These are phyloP conservation scores for Hymenoscyphus fraxineus DNA, from an alignment of 2,329 filamentous ascomycete species.

Conservation along the genomic window DNA sequence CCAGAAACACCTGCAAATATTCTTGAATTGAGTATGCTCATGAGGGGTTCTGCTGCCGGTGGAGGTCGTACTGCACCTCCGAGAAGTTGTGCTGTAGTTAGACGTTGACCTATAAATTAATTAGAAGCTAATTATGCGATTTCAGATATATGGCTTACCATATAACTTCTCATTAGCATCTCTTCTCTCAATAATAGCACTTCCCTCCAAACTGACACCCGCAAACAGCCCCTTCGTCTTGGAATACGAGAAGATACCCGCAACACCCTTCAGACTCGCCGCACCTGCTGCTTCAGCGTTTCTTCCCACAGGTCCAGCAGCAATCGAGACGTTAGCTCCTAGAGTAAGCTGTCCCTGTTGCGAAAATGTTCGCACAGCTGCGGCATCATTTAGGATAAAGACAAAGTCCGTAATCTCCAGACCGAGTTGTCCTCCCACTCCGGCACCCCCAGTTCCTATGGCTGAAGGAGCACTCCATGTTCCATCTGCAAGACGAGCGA, in stretches of 20 bases:
- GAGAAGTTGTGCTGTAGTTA: constrained; percentile 79
- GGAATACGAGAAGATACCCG: constrained; percentile 93
- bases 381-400: constrained; percentile 92
- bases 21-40: constrained; percentile 79
- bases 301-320: constrained; percentile 86
- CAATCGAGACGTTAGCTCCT: constrained; percentile 93
- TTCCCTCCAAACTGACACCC: constrained; percentile 90
- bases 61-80: constrained; percentile 74
- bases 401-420: constrained; percentile 93
- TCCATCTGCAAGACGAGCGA: constrained; percentile 73
- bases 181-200: constrained; percentile 86
- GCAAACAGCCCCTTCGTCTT: constrained; percentile 98
- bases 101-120: constrained; percentile 50
- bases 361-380: constrained; percentile 88
- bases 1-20: constrained; percentile 67
- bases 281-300: constrained; percentile 96
- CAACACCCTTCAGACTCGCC: constrained; percentile 82
- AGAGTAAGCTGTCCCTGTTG: constrained; percentile 88
- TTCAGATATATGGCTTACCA: constrained; percentile 33
- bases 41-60: constrained; percentile 76
- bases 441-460: constrained; percentile 75
- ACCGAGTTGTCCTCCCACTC: constrained; percentile 81
- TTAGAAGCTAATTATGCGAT: too few species aligned
- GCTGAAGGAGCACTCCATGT: constrained; percentile 79
- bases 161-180: constrained; percentile 98